A percentile compares a stretch with the other conserved stretches of the same genome.
These are phyloP conservation scores for Populus hybrid DNA, from an alignment of 441 rosid species.

Conservation along the genomic window DNA sequence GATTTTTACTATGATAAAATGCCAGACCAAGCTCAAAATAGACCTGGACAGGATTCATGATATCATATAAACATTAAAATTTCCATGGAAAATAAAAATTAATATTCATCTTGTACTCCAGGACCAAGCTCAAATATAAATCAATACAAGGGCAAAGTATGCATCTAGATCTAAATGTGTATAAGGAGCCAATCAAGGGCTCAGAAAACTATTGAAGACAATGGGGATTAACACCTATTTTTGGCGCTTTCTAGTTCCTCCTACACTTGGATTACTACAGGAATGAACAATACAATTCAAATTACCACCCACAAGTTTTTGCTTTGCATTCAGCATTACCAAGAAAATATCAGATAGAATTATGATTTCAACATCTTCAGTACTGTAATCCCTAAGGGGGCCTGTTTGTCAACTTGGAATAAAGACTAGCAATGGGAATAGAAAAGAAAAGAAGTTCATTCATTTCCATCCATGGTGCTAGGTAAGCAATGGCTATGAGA, in stretches of 20 bases:
- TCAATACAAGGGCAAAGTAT: neutral
- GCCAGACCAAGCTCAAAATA: neutral
- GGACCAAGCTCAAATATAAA: neutral
- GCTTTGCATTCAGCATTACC: neutral
- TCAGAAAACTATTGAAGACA: neutral
- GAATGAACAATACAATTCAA: neutral
- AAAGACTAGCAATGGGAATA: neutral
- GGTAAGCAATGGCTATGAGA: neutral
- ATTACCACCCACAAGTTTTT: neutral
- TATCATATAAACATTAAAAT: neutral
- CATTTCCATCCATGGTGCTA: neutral
- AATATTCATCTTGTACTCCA: neutral
- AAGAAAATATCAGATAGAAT: neutral
- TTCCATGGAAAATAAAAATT: too few species aligned
- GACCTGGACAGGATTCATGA: neutral
- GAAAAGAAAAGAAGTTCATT: neutral
- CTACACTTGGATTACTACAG: neutral
- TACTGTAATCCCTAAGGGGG: neutral
- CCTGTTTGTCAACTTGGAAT: neutral
- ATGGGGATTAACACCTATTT: neutral
- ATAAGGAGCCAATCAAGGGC: neutral
- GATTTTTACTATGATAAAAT: constrained; percentile 14
- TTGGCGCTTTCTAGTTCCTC: neutral
- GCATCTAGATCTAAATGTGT: neutral
- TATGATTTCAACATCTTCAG: neutral